Evolutionary conservation across 768 basidiomycete species (phyloP), one percentile per base, ranked within the genome.

Genomic region (Leccinum rimulosum): DNA sequence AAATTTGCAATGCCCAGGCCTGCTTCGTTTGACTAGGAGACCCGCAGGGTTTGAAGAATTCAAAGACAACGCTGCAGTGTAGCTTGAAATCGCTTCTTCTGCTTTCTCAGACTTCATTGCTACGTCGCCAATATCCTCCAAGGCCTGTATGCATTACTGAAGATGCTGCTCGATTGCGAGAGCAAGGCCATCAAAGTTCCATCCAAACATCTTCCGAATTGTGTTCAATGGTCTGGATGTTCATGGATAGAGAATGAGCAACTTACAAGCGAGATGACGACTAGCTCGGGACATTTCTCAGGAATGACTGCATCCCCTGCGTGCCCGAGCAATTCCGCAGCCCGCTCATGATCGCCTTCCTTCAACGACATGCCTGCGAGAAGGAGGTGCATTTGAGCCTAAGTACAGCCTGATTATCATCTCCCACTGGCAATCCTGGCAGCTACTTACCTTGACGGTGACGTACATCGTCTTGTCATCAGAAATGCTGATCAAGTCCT

Each of bases 1-100:
- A 25, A 4, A 1, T 25, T 25, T 25, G 4, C 3, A 40, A 38
- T 9, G 45, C 45, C 11, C 28, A 17, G 0, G 50, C 51, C 50
- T 54, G 50, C 63, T 61, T 36, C 58, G 63, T 27, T 61, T 45
- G 2, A 64, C 52, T n/a, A 64, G 22, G 8, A 61, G 58, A 33
- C 28, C n/a, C 5, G 10, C 17, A 30, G 12, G 19, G 15, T 43
- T 35, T 7, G 53, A 54, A 3, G 53, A n/a, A 25, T 54, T 14
- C 3, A 62, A 27, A 12, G 33, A 50, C 25, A 62, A 11, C 2
- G 38, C 60, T 15, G 30, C 3, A 10, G 60, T 57, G 25, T 50
- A 62, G 6, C 19, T 55, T 4, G 22, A 11, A 25, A 61, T 28
- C 0, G 59, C 63, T 19, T 28, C 27, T 9, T 55, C 14, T 12